A percentile compares a stretch with the other conserved stretches of the same genome.
phyloP scores from a whole-genome alignment of 2,329 filamentous ascomycete species.

The Aureobasidium sp. region DNA sequence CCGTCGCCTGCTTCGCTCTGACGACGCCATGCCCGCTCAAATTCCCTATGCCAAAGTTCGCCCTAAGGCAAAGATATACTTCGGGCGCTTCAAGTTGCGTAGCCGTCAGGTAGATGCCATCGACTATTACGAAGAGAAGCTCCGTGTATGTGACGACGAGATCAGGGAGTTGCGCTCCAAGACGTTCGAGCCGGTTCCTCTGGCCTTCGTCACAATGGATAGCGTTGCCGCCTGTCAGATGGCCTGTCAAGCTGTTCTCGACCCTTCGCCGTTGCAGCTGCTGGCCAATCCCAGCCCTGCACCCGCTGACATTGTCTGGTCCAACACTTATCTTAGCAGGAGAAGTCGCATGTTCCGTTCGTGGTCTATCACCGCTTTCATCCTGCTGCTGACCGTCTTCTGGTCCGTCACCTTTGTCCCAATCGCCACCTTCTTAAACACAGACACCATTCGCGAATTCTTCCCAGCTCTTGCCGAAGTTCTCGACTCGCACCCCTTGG shows the following conservation, averaged over 20 bases:
- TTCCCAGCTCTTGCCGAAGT: slow-evolving; percentile 60
- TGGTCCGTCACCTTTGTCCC: slow-evolving; percentile 79
- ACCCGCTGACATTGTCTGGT: slow-evolving; percentile 90
- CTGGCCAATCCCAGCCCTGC: slow-evolving; percentile 80
- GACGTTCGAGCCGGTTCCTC: slow-evolving; percentile 66
- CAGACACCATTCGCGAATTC: slow-evolving; percentile 68
- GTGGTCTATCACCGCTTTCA: slow-evolving; percentile 77
- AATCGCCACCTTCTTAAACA: slow-evolving; percentile 69
- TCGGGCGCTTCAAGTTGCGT: slow-evolving; percentile 64
- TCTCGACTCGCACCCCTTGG: slow-evolving; percentile 59
- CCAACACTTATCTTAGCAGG: slow-evolving; percentile 78
- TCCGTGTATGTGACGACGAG: slow-evolving; percentile 68
- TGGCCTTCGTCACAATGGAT: slow-evolving; percentile 97
- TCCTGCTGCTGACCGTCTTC: slow-evolving; percentile 73
- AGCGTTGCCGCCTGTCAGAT: slow-evolving; percentile 88
- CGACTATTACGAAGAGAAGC: slow-evolving; percentile 83
- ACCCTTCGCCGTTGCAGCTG: slow-evolving; percentile 78
- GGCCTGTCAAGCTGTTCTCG: slow-evolving; percentile 89
- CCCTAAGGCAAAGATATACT: slow-evolving; percentile 67
- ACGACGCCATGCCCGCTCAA: slow-evolving; percentile 30
- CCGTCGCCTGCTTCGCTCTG: slow-evolving; percentile 47
- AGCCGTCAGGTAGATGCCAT: slow-evolving; percentile 77
- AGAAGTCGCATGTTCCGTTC: slow-evolving; percentile 64
- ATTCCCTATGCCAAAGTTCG: slow-evolving; percentile 39
- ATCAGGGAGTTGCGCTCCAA: slow-evolving; percentile 63